phyloP scores from a whole-genome alignment of 495 filamentous ascomycete species.

The Talaromyces stipitatus region DNA sequence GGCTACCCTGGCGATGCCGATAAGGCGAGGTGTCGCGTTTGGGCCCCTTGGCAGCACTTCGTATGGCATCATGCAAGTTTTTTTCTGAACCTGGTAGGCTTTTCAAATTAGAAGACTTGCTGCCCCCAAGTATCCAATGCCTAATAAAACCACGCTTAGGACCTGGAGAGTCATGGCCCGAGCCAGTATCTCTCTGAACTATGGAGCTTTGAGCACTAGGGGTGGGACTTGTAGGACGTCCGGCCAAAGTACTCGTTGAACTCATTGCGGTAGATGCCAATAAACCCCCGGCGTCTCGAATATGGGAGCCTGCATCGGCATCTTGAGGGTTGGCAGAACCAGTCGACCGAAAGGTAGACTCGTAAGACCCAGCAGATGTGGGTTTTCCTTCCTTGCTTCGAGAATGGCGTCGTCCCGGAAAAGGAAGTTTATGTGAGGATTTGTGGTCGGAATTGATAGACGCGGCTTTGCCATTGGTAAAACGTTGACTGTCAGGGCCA shows the following conservation, averaged over 20 bases:
- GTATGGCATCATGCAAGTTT: conserved; percentile 39
- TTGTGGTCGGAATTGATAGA: conserved; percentile 30
- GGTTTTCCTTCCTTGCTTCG: conserved; percentile 65
- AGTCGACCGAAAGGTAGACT: conserved; percentile 34
- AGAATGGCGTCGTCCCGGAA: conserved; percentile 66
- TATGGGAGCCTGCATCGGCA: conserved; percentile 45
- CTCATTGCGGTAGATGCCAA: conserved; percentile 36
- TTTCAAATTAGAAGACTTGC: conserved; percentile 43
- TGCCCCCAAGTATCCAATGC: conserved; percentile 53
- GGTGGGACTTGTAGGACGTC: conserved; percentile 67
- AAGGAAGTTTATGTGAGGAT: conserved; percentile 50
- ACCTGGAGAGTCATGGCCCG: conserved; percentile 53
- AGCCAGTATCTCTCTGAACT: conserved; percentile 34
- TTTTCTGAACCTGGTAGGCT: conserved; percentile 35
- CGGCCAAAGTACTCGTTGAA: conserved; percentile 38
- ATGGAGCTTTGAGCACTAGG: conserved; percentile 56
- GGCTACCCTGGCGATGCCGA: conserved; percentile 34
- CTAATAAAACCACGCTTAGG: conserved; percentile 63
- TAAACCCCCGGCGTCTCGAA: conserved; percentile 31
- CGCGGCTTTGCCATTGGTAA: conserved; percentile 31
- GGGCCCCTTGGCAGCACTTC: conserved; percentile 32
- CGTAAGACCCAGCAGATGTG: conserved; percentile 38
- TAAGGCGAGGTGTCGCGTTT: conserved; percentile 45
- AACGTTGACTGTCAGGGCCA: conserved; percentile 62
- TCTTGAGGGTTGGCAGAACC: conserved; percentile 62